Evolutionary conservation across 345 rosid species (phyloP).

Genomic region (Pseudoturritis turrita): DNA sequence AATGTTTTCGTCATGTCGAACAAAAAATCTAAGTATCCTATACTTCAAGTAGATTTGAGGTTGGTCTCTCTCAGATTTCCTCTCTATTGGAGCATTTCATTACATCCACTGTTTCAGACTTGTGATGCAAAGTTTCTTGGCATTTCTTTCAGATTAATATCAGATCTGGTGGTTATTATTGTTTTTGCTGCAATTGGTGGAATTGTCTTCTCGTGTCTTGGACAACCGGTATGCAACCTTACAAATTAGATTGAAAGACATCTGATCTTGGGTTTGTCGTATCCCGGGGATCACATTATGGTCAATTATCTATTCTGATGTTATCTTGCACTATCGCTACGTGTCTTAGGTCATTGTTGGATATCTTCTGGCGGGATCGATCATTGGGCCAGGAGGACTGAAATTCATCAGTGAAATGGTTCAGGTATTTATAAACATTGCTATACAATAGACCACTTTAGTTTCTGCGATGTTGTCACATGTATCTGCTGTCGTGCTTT

Average conservation of each 20-base stretch:
- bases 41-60: constrained; percentile 99
- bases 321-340: not conserved
- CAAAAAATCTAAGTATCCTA: constrained; percentile 94
- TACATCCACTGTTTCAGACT: constrained; percentile 3
- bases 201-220: constrained; percentile 86
- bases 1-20: constrained; percentile 97
- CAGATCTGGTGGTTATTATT: constrained; percentile 91
- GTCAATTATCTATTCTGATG: not conserved
- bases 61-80: constrained; percentile 25
- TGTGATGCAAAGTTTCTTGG: constrained; percentile 18
- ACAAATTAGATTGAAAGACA: constrained; percentile 3
- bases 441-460: not conserved
- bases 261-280: not conserved
- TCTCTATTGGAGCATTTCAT: not conserved
- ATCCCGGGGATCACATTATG: not conserved
- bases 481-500: not conserved
- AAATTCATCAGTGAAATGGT: constrained; percentile 98
- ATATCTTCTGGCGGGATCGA: constrained; percentile 94
- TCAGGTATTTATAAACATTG: constrained; percentile 51
- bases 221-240: constrained; percentile 81
- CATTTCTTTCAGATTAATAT: constrained; percentile 66
- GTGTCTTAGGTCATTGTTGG: constrained; percentile 81
- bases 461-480: not conserved
- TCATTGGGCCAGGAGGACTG: constrained; percentile 97
- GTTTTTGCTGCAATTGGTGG: constrained; percentile 99